Percentiles rank a stretch among this genome's conserved stretches.
These are phyloP conservation scores for Forsythia viridissima DNA, from an alignment of 257 asterid species.

Conservation along the genomic window DNA sequence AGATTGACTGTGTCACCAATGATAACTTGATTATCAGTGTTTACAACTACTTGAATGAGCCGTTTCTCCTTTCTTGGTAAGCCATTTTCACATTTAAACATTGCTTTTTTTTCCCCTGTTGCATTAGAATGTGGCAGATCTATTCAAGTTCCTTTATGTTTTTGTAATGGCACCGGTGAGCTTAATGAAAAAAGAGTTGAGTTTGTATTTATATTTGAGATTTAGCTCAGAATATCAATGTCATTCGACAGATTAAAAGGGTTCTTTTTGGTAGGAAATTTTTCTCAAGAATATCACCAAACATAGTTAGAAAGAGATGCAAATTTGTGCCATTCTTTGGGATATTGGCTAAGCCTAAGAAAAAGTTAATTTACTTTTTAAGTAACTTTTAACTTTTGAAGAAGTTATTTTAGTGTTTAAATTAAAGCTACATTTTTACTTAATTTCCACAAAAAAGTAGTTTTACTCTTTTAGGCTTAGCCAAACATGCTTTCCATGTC, in stretches of 20 bases:
- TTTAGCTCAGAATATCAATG: constrained; percentile 12
- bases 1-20: constrained; percentile 86
- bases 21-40: constrained; percentile 92
- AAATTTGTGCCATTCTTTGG: not conserved
- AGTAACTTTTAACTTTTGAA: not conserved
- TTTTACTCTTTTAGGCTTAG: not conserved
- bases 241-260: constrained; percentile 2
- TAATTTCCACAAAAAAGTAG: not conserved
- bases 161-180: not conserved
- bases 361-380: not conserved
- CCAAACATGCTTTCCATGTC: not conserved
- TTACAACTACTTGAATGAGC: constrained; percentile 80
- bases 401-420: not conserved
- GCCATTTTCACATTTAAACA: not conserved
- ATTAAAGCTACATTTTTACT: not conserved
- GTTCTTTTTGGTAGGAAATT: not conserved
- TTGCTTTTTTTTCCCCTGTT: not conserved
- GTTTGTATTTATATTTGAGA: constrained; percentile 18
- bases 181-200: not conserved
- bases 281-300: not conserved
- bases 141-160: constrained; percentile 1
- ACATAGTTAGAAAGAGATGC: not conserved
- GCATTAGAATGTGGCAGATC: constrained; percentile 26
- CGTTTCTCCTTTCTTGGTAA: constrained; percentile 93
- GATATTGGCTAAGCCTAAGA: not conserved